Evolutionary conservation across 306 rosid species (phyloP).

Genomic region (Medicago truncatula): MtrunA17r5.0-ANR NC_053042.1:4251001-4251500

Average conservation of each 20-base stretch:
- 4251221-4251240: too few species aligned
- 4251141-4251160: too few species aligned
- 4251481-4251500: constrained; percentile 58
- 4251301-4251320: not conserved
- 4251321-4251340: not conserved
- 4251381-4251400: constrained; percentile 42
- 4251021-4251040: constrained; percentile 19
- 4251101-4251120: too few species aligned
- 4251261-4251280: too few species aligned
- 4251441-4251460: constrained; percentile 70
- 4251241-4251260: too few species aligned
- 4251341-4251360: constrained; percentile 9
- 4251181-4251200: too few species aligned
- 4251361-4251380: not conserved
- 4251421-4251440: constrained; percentile 71
- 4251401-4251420: constrained; percentile 43
- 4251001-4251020: not conserved
- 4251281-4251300: not conserved
- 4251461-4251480: constrained; percentile 76
- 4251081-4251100: too few species aligned
- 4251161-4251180: too few species aligned
- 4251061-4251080: not conserved
- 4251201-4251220: too few species aligned
- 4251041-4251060: not conserved
- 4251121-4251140: too few species aligned